Evolutionary conservation across 768 basidiomycete genomes (phyloP).

Genomic region (Obba rivulosa): DNA sequence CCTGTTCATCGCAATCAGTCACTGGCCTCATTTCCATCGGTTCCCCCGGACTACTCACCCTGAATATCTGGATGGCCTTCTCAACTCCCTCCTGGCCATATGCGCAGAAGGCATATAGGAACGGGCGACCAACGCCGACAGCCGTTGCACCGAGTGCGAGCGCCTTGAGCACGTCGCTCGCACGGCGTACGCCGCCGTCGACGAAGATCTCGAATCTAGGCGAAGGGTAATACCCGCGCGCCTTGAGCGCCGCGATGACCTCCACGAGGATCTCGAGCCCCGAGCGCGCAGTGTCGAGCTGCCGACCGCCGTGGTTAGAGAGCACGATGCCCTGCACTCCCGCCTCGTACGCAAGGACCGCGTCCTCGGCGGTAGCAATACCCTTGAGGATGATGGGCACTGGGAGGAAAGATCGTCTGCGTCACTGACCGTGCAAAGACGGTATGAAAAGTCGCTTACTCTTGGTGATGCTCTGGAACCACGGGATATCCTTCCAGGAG

Average conservation of each 20-base stretch:
- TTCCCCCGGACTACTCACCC: conserved; percentile 35
- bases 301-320: conserved; percentile 81
- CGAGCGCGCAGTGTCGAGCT: conserved; percentile 68
- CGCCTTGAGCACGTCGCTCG: conserved; percentile 84
- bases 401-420: conserved; percentile 21
- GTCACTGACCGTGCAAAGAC: neutral
- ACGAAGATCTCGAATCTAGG: conserved; percentile 77
- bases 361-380: conserved; percentile 80
- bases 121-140: conserved; percentile 79
- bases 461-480: conserved; percentile 54
- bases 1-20: conserved; percentile 38
- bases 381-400: conserved; percentile 93
- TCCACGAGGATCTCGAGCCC: conserved; percentile 89
- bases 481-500: conserved; percentile 80
- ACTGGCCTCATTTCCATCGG: neutral
- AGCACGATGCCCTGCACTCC: conserved; percentile 74
- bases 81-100: conserved; percentile 87
- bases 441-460: conserved; percentile 22
- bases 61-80: conserved; percentile 68
- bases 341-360: conserved; percentile 74
- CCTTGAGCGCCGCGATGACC: conserved; percentile 67
- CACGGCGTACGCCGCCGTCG: conserved; percentile 88
- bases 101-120: conserved; percentile 78
- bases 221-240: conserved; percentile 66
- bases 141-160: conserved; percentile 81